Base-by-base conservation (phyloP, 2,329 filamentous ascomycete species). In the Colletotrichum caudatum region DNA sequence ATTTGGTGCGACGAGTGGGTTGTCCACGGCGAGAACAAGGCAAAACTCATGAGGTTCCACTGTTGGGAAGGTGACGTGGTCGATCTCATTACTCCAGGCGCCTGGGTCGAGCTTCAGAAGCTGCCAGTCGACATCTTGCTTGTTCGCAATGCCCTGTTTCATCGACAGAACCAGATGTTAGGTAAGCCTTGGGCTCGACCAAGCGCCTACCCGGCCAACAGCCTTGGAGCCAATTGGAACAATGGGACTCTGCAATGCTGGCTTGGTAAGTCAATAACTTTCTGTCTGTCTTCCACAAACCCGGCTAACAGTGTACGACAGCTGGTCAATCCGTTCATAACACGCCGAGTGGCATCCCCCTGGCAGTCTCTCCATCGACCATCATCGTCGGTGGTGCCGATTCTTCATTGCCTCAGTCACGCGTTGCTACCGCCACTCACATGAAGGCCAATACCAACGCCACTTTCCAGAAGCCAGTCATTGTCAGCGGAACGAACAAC, bases 1-100 rank as follows among this genome's bases (percentile, higher is more conserved):
- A 72, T 76, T 18, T 85, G 82, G 81, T 78, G 77, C 16, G 80
- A 83, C 58, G 68, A 75, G 7, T 85, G 83, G 83, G 61, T 81
- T 26, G 70, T 72, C 14, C 59, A 71, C 0, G 62, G 71, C 9
- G 73, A 73, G 2, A 83, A 84, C 66, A 69, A 74, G 33, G 56
- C 73, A 4, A 82, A 78, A 59, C 77, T 84, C 29, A 67, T 81
- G 79, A 69, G 78, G 5, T 60, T 60, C n/a, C 39, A 51, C 20
- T 68, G 72, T 11, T 64, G 69, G 6, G 65, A 76, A 6, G 76
- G 77, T 0, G 72, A 79, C 5, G 63, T 82, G 5, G 56, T 81
- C 12, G 68, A 59, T 18, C 54, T 82, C 5, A 69, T 83, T 6
- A 74, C 68, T 8, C 51, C 74, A 0, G 64, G 70, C 18, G 80